phyloP scores from a whole-genome alignment of 1,284 basidiomycete genomes.

The Irpex sp. region DNA sequence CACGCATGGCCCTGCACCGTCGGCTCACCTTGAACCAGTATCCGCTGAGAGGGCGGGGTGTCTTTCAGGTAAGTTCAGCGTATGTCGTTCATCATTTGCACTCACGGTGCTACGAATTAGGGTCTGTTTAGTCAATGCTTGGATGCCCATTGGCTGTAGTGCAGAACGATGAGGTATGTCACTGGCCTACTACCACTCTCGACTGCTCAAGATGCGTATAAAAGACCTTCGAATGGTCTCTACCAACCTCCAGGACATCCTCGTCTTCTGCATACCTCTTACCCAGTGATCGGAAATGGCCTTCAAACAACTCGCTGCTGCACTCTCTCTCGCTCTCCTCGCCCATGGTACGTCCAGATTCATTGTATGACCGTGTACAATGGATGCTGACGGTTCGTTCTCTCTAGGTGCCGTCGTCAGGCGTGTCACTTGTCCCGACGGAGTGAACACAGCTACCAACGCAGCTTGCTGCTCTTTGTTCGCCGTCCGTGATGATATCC shows the following conservation, averaged over 20 bases:
- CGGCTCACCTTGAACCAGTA: background rate
- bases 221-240: background rate
- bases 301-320: conserved; percentile 13
- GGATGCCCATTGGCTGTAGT: background rate
- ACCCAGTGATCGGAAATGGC: conserved; percentile 7
- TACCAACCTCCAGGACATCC: background rate
- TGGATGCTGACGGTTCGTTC: background rate
- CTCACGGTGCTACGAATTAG: background rate
- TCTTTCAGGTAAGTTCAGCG: background rate
- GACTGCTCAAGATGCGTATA: background rate
- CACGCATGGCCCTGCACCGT: background rate
- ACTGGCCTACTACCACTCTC: background rate
- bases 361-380: background rate
- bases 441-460: conserved; percentile 31
- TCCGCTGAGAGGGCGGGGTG: background rate
- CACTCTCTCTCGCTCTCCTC: conserved; percentile 5
- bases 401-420: conserved; percentile 24
- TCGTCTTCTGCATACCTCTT: conserved; percentile 1
- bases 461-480: conserved; percentile 40
- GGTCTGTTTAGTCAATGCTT: background rate
- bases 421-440: conserved; percentile 34
- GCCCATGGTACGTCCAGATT: conserved; percentile 1
- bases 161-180: background rate
- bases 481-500: conserved; percentile 34
- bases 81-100: background rate